phyloP scores from a whole-genome alignment of 495 filamentous ascomycete genomes.

The Penicillium egyptiacum region DNA sequence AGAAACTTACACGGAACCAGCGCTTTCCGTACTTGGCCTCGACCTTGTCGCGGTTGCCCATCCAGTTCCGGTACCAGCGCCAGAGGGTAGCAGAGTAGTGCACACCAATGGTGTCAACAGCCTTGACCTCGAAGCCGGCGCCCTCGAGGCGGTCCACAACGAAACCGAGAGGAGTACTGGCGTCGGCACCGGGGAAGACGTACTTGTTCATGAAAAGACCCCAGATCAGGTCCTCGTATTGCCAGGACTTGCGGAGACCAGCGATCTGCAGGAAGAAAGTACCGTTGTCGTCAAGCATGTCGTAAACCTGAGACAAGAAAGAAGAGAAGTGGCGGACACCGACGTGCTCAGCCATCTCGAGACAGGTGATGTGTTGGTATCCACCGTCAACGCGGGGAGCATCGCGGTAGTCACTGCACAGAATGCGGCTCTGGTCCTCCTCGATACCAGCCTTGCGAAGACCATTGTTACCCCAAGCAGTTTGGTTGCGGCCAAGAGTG shows the following conservation, averaged over 20 bases:
- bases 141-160: conserved; percentile 65
- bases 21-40: conserved; percentile 91
- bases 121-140: conserved; percentile 61
- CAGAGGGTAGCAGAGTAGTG: conserved; percentile 97
- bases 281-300: conserved; percentile 70
- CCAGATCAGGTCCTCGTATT: conserved; percentile 74
- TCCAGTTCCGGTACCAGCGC: conserved; percentile 99
- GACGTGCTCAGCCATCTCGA: conserved; percentile 79
- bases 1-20: conserved; percentile 85
- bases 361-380: conserved; percentile 69
- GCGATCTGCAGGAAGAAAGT: conserved; percentile 73
- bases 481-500: conserved; percentile 70
- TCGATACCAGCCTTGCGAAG: conserved; percentile 58
- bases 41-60: conserved; percentile 93
- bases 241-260: conserved; percentile 67
- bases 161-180: conserved; percentile 63
- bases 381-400: conserved; percentile 58
- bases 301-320: conserved; percentile 63
- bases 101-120: conserved; percentile 84
- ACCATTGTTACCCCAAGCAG: conserved; percentile 68
- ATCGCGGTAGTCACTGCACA: conserved; percentile 71
- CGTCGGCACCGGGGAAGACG: conserved; percentile 70
- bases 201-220: conserved; percentile 79
- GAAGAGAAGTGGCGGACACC: conserved; percentile 62
- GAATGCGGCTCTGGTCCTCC: conserved; percentile 62